Percentiles rank a stretch among this genome's conserved stretches.
phyloP scores from a whole-genome alignment of 345 rosid genomes.

The Xanthoceras sorbifolium region DNA sequence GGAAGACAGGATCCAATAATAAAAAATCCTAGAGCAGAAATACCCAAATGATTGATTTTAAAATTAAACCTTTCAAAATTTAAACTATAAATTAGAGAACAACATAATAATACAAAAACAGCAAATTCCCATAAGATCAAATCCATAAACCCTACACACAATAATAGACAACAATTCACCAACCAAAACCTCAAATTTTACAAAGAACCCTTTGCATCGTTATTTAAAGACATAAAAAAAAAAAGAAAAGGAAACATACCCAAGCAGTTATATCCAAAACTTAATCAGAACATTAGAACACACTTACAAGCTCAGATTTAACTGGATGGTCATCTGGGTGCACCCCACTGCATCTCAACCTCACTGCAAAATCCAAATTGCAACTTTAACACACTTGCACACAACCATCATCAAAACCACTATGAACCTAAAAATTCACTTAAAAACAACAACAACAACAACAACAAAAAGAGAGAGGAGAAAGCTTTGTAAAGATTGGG shows the following conservation, averaged over 20 bases:
- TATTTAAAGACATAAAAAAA: not conserved
- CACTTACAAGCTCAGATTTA: slow-evolving; percentile 81
- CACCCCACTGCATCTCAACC: slow-evolving; percentile 75
- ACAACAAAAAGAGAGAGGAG: not conserved
- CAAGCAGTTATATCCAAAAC: not conserved
- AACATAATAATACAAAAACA: not conserved
- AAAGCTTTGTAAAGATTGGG: not conserved
- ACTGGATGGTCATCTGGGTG: slow-evolving; percentile 84
- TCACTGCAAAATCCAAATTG: slow-evolving; percentile 51
- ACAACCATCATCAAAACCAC: not conserved
- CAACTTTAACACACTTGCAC: slow-evolving; percentile 11
- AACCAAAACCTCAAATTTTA: slow-evolving; percentile 11
- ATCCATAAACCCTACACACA: not conserved
- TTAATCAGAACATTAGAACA: slow-evolving; percentile 2
- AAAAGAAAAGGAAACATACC: not conserved
- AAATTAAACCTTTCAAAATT: not conserved
- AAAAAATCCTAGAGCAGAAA: not conserved
- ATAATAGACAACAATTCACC: slow-evolving; percentile 5
- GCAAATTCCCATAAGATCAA: not conserved
- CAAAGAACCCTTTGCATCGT: not conserved
- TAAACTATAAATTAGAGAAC: not conserved
- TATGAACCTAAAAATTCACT: not conserved
- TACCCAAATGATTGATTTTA: not conserved
- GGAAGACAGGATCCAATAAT: not conserved
- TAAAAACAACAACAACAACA: too few species aligned